Base-by-base conservation (phyloP, 2,329 filamentous ascomycete species). In the Lachnellula hyalina region DNA sequence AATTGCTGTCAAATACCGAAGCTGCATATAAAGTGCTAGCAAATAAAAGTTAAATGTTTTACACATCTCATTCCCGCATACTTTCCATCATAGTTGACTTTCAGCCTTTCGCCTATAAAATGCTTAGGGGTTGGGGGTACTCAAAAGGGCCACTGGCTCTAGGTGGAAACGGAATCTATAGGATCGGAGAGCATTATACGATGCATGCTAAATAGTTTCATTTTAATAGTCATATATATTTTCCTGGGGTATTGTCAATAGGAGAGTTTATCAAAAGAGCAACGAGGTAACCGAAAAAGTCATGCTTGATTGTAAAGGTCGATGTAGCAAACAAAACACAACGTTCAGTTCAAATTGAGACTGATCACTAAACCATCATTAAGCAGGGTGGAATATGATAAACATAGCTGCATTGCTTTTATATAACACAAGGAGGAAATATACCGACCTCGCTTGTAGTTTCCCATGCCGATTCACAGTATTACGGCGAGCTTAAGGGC, bases 161-260 rank as follows among this genome's bases (percentile, higher is more conserved):
- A 9, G 28, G 28, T 32, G 79, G 82, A 77, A 95, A 95, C 60
- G 89, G 90, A 64, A 95, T 84, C 72, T 95, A 86, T 15, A 94
- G 77, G 49, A 95, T 80, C 38, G 82, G 83, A n/a, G 81, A 81
- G 19, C 77, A 77, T 72, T 93, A 91, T 71, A 96, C 76, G 65
- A 95, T 87, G 55, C 72, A 95, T 87, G 55, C 72, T 69, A 88
- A 67, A 95, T 89, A 7, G 84, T 82, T 47, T 82, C 76, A 49
- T 87, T 82, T 47, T 82, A 76, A 49, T 87, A 78, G 54, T 89
- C 83, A 68, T 96, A 95, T 49, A 32, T 32, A 6, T 25, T 7
- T 78, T 79, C 49, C 82, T 87, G 90, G 50, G 21, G 21, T 64
- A 17, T 11, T 54, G 51, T 64, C 52, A 61, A 47, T 32, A 5